Evolutionary conservation across 495 filamentous ascomycete species (phyloP).

Genomic region (Podospora conica): DNA sequence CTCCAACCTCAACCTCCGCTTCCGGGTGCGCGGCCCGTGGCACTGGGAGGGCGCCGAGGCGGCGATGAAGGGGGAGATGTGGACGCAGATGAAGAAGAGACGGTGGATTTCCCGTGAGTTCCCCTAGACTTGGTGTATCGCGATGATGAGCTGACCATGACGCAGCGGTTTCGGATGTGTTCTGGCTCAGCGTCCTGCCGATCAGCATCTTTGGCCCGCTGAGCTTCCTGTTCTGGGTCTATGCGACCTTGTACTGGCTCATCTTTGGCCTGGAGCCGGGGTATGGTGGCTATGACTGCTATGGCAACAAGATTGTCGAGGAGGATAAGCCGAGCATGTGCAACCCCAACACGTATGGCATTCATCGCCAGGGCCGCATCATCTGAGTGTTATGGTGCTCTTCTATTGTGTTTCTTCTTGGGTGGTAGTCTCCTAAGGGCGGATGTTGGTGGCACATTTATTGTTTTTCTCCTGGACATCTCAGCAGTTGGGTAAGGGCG

Average conservation of each 20-base stretch:
- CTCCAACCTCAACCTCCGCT: conserved; percentile 37
- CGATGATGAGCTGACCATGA: conserved; percentile 15
- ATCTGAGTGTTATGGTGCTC: neutral
- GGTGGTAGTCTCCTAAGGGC: neutral
- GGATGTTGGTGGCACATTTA: neutral
- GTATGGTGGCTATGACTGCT: conserved; percentile 5
- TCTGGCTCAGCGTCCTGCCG: conserved; percentile 17
- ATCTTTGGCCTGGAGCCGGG: conserved; percentile 11
- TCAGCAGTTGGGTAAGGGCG: neutral
- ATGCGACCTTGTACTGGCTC: conserved; percentile 9
- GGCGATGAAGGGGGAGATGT: conserved; percentile 33
- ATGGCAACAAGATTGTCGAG: neutral
- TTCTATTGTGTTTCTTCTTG: neutral
- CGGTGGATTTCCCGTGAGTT: conserved; percentile 29
- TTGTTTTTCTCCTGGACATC: neutral
- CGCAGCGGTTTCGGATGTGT: conserved; percentile 18
- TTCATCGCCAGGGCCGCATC: neutral
- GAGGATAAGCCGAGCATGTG: neutral
- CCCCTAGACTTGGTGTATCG: conserved; percentile 29
- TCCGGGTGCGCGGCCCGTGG: conserved; percentile 29
- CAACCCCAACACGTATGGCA: neutral
- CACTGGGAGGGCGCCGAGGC: conserved; percentile 31
- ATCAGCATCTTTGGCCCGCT: conserved; percentile 31
- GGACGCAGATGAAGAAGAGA: conserved; percentile 28
- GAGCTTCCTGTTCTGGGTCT: conserved; percentile 21